Evolutionary conservation across 2,329 filamentous ascomycete genomes (phyloP).

Genomic region (Diaporthe nobilis): DNA sequence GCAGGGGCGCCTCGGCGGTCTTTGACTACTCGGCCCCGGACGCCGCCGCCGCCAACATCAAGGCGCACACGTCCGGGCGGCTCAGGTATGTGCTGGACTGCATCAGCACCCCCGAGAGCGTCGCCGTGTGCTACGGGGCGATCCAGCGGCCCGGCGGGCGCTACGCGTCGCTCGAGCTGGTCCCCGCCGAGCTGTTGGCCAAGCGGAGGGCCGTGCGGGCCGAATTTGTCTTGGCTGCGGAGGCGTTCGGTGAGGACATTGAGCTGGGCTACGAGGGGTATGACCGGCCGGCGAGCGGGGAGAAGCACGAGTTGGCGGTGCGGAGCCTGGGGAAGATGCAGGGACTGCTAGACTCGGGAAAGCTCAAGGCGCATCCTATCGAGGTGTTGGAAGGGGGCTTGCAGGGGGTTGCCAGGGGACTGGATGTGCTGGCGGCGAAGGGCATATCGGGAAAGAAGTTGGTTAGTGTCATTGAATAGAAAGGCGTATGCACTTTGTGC

Average conservation of each 20-base stretch:
- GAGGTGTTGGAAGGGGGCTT: background rate
- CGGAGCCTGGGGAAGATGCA: background rate
- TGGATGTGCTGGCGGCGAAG: background rate
- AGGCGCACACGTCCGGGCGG: slow-evolving; percentile 57
- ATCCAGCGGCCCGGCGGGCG: slow-evolving; percentile 48
- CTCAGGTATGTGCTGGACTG: slow-evolving; percentile 64
- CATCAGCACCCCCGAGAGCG: slow-evolving; percentile 56
- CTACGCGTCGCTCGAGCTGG: slow-evolving; percentile 43
- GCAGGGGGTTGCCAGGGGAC: background rate
- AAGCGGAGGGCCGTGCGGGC: background rate
- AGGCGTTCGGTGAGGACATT: background rate
- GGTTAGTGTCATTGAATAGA: background rate
- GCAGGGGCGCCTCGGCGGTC: slow-evolving; percentile 61
- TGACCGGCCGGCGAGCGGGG: slow-evolving; percentile 1
- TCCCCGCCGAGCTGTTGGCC: background rate
- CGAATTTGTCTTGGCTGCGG: background rate
- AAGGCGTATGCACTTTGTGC: too few species aligned
- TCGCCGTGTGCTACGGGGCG: slow-evolving; percentile 56
- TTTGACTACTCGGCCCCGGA: slow-evolving; percentile 65
- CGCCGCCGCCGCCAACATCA: slow-evolving; percentile 57
- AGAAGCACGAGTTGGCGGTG: background rate
- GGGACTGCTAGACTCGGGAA: background rate
- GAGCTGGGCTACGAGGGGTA: background rate
- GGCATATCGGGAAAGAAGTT: background rate
- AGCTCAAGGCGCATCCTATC: background rate